Evolutionary conservation across 352 stramenopile species (phyloP).

Genomic region (Pythium aphanidermatum): DNA sequence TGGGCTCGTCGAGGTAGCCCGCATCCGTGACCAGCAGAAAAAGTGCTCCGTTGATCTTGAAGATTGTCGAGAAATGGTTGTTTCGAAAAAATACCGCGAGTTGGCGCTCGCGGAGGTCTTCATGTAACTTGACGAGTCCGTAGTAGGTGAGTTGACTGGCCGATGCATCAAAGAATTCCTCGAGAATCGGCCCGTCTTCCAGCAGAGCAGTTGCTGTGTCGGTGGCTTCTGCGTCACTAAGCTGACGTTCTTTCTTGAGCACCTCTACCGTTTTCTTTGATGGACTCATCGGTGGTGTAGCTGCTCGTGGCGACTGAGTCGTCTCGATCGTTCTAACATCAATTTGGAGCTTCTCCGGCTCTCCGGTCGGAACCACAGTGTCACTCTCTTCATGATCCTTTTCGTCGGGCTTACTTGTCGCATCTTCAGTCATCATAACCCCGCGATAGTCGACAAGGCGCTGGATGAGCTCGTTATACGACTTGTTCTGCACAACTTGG

Average conservation of each 20-base stretch:
- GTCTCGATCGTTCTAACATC: slow-evolving; percentile 19
- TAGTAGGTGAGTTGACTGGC: slow-evolving; percentile 94
- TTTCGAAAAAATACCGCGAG: slow-evolving; percentile 98
- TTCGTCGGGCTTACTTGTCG: slow-evolving; percentile 1
- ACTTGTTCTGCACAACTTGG: slow-evolving; percentile 84
- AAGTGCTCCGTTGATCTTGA: slow-evolving; percentile 91
- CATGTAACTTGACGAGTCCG: slow-evolving; percentile 90
- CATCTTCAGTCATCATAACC: slow-evolving; percentile 56
- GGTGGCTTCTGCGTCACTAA: slow-evolving; percentile 58
- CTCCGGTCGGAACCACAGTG: no score
- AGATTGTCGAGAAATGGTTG: slow-evolving; percentile 98
- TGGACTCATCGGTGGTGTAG: slow-evolving; percentile 36
- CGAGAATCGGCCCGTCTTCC: slow-evolving; percentile 72
- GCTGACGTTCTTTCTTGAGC: slow-evolving; percentile 73
- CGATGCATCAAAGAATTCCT: slow-evolving; percentile 89
- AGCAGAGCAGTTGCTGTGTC: slow-evolving; percentile 53
- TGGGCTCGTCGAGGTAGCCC: slow-evolving; percentile 92
- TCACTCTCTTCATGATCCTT: slow-evolving; percentile 2
- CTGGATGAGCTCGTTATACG: slow-evolving; percentile 98
- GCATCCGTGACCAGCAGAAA: slow-evolving; percentile 97
- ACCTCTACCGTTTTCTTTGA: slow-evolving; percentile 62
- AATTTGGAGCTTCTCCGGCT: slow-evolving; percentile 30
- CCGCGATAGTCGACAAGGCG: slow-evolving; percentile 87
- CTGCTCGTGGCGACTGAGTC: slow-evolving; percentile 11
- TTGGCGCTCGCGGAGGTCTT: slow-evolving; percentile 86